Base-by-base conservation (phyloP, 1,139 yeast genomes). In the Blastobotrys elegans region DNA sequence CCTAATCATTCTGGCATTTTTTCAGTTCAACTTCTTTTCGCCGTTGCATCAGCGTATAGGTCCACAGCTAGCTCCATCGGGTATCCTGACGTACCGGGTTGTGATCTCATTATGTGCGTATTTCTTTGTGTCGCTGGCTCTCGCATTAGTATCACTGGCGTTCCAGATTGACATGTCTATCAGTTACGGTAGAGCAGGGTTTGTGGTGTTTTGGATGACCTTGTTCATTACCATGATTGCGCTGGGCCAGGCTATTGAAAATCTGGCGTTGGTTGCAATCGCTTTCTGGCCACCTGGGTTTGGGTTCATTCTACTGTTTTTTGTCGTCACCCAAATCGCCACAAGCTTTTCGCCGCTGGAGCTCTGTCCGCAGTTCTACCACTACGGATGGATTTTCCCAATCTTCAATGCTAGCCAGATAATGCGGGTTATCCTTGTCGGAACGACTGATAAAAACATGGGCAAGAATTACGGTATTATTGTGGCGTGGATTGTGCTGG, bases 371-470 rank as follows among this genome's bases (percentile, higher is more conserved):
- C 57, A 62, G 20, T 79, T 82, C 53, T 84, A 74, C 63, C 65
- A 79, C 43, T 80, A 76, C 62, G 88, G 89, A 4, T 80, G 80
- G 59, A 82, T 77, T 24, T 66, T 80, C 67, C 90, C 90, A 0
- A 72, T 83, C 56, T 77, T 75, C 59, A 80, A 82, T 54, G 75
- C 80, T 0, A 74, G 72, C 44, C 81, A 77, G 50, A 70, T 79
- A 18, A 70, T 71, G 56, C 75, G 76, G 58, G 82, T 82, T 2
- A 70, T 82, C 14, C 71, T 83, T 49, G 74, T 80, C 54, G 67
- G 79, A 56, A 76, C 78, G 63, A 75, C 77, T 63, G 79, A 75
- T 59, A 79, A 79, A 1, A 60, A 73, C 17, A 53, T 83, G 58
- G 87, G 87, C 4, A 61, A 79, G 52, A 74, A 80, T 57, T 70